These are phyloP conservation scores for Globisporangium yorkense DNA, from an alignment of 352 stramenopile species.

Conservation along the genomic window DNA sequence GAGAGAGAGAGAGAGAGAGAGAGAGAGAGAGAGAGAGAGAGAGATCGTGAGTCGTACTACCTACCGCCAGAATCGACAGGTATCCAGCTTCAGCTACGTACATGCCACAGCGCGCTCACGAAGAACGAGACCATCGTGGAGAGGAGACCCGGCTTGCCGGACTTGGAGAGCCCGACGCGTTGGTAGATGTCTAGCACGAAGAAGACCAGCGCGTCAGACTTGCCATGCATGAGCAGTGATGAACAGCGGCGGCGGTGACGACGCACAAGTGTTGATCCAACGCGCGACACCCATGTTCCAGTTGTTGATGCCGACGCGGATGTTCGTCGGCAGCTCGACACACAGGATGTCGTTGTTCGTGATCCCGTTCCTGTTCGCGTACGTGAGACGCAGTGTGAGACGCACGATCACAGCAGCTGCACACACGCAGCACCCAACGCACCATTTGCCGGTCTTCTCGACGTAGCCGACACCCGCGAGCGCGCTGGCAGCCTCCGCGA, in stretches of 20 bases:
- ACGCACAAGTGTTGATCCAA: slow-evolving; percentile 84
- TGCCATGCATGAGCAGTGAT: neutral
- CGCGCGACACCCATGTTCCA: slow-evolving; percentile 85
- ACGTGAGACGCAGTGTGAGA: neutral
- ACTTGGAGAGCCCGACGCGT: slow-evolving; percentile 74
- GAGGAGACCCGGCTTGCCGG: slow-evolving; percentile 57
- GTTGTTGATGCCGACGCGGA: slow-evolving; percentile 85
- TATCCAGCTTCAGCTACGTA: slow-evolving; percentile 19
- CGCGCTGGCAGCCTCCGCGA: slow-evolving; percentile 68
- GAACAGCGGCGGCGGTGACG: neutral
- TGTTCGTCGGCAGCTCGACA: slow-evolving; percentile 81
- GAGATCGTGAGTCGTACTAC: slow-evolving; percentile 8
- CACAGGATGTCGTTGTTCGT: slow-evolving; percentile 84
- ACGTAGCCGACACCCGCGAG: slow-evolving; percentile 79
- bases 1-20: too few species aligned
- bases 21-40: slow-evolving; percentile 3
- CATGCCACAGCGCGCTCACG: slow-evolving; percentile 81
- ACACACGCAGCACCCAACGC: slow-evolving; percentile 1
- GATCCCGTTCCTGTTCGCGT: slow-evolving; percentile 62
- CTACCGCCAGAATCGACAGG: too few species aligned
- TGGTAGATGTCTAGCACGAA: slow-evolving; percentile 71
- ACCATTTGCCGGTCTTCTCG: slow-evolving; percentile 71
- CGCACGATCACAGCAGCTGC: neutral
- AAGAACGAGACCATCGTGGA: slow-evolving; percentile 81
- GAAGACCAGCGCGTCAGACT: neutral